These are phyloP conservation scores for Pleurotus cornucopiae DNA, from an alignment of 768 basidiomycete species.

Conservation along the genomic window DNA sequence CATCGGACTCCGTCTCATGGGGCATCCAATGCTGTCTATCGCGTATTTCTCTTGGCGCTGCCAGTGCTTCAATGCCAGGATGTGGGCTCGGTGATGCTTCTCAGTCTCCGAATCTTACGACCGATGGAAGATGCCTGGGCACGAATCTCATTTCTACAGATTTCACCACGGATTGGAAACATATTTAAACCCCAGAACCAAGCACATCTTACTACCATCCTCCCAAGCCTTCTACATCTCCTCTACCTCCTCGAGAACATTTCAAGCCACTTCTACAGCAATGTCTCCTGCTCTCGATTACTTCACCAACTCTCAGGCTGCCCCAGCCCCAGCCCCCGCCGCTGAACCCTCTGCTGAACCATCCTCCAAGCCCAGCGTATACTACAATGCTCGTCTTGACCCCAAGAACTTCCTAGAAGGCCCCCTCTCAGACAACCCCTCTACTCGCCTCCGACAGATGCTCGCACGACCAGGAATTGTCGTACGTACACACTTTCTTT, in stretches of 20 bases:
- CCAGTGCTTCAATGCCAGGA: slow-evolving; percentile 1
- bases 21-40: background rate
- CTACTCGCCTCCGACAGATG: slow-evolving; percentile 70
- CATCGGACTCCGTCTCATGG: slow-evolving; percentile 4
- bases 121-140: background rate
- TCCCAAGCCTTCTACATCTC: background rate
- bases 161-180: background rate
- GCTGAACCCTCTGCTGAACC: background rate
- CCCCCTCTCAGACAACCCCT: slow-evolving; percentile 61
- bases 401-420: slow-evolving; percentile 64
- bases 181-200: slow-evolving; percentile 2
- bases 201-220: background rate
- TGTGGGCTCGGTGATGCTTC: slow-evolving; percentile 5
- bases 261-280: background rate
- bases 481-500: slow-evolving; percentile 31
- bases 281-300: slow-evolving; percentile 7
- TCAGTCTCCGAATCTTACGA: slow-evolving; percentile 1
- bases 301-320: slow-evolving; percentile 4
- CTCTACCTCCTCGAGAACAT: background rate
- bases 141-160: background rate
- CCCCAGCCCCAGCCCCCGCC: background rate
- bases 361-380: slow-evolving; percentile 14
- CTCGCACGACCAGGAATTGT: slow-evolving; percentile 72
- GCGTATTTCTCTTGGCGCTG: slow-evolving; percentile 1
- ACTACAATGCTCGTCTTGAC: slow-evolving; percentile 48